Base-by-base conservation (phyloP, 2,329 filamentous ascomycete genomes). In the Tolypocladium inflatum region DNA sequence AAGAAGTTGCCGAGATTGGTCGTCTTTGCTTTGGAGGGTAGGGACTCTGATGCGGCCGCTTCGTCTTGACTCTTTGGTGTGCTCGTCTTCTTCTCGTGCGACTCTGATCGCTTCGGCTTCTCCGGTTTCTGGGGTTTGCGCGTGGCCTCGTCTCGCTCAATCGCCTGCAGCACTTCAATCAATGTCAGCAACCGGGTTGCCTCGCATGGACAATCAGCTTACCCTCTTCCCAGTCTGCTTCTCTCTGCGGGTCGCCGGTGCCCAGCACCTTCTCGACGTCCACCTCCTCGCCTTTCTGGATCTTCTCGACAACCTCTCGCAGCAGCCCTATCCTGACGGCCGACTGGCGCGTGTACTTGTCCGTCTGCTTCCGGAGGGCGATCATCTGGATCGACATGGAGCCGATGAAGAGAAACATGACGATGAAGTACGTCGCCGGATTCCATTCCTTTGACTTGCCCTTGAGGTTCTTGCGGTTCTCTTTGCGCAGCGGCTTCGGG, bases 331-430 rank as follows among this genome's bases (percentile, higher is more conserved):
- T 89, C 68, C 89, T 88, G 8, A 89, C 85, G 64, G 96, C 89
- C 6, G 91, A 87, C 64, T 86, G 85, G 55, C 92, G 84, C 67
- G 80, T 84, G 65, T 89, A 92, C 11, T 86, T 84, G 38, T 81
- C 79, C 67, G 86, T 88, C 55, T 92, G 87, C 65, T 89, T 89
- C 66, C 87, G 88, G 66, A 97, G 71, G 41, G 86, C 80, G 67
- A 99, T 87, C 80, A 94, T 89, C 67, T 97, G 90, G 65, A 99
- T 97, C 17, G 93, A 90, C 80, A 97, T 96, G 61, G 91, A 96
- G 4, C 95, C 95, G 63, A 97, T 93, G 62, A 97, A 80, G 45
- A 91, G 78, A 67, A 91, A 91, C 62, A 93, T 90, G 65, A 86
- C 78, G 64, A 93, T 90, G 71, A 87, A 94, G 67, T 91, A 93